Base-by-base conservation (phyloP, 768 basidiomycete species). In the Peribolospora baueri region DNA sequence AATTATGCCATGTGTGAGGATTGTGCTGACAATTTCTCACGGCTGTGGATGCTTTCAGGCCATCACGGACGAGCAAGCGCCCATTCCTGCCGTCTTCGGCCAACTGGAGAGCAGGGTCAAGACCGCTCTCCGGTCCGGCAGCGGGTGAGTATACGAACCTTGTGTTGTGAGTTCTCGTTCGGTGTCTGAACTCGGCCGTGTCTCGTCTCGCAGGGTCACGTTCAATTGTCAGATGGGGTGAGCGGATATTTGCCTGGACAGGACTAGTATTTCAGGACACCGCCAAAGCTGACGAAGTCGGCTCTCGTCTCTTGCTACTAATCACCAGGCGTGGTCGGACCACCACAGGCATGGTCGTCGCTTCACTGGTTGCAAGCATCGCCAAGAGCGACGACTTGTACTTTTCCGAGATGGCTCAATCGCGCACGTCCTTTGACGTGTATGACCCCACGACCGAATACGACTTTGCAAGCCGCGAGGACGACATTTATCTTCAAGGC, bases 171-270 rank as follows among this genome's bases (percentile, higher is more conserved):
- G 9, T 11, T 25, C 50, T 5, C 46, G 38, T 42, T 6, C 45
- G 7, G 40, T 37, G 4, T 9, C 9, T 10, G 46, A 45, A 36
- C 3, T 7, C 43, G 42, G 13, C n/a, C 25, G 3, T 10, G 37
- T 49, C 60, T 60, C 57, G 60, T 47, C 2, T 3, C 8, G 5
- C 48, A 66, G 65, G 25, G 25, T 25, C 61, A 70, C 86, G 49
- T 95, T 93, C 71, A 97, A 97, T 61, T 98, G 93, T 67, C 93
- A 97, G 67, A 91, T 95, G 87, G 84, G 84, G 36, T 72, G 82
- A 54, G 82, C 80, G 11, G 37, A 5, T 43, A 13, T 43, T 46
- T 38, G 3, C 54, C 8, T 53, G 25, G 25, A 25, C 25, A 25
- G 25, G 25, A 25, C 25, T 1, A 25, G 25, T 25, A 25, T 25